Evolutionary conservation across 176 grass and related monocot genomes (phyloP).

Genomic region (Paspalum notatum): DNA sequence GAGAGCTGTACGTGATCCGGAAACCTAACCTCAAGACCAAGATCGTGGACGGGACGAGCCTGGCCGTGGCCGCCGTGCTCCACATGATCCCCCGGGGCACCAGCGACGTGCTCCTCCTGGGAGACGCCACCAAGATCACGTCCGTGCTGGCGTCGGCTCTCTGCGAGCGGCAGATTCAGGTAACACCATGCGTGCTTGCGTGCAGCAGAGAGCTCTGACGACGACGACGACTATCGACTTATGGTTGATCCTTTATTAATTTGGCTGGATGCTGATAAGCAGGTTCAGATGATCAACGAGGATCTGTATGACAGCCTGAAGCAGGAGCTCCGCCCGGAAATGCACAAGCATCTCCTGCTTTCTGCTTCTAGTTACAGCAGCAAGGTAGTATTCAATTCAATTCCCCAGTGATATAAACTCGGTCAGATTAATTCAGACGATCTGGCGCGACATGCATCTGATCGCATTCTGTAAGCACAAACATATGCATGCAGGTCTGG

Average conservation of each 20-base stretch:
- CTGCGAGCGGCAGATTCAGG: constrained; percentile 41
- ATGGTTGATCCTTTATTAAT: no score
- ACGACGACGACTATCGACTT: no score
- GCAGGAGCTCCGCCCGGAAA: constrained; percentile 36
- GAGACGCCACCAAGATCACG: constrained; percentile 46
- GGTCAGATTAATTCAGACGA: no score
- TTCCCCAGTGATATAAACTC: no score
- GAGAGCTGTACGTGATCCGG: constrained; percentile 56
- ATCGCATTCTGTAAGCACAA: no score
- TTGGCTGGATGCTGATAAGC: neutral
- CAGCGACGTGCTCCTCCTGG: constrained; percentile 54
- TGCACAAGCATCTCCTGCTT: constrained; percentile 34
- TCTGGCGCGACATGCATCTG: no score
- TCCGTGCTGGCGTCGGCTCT: constrained; percentile 40
- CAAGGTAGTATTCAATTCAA: no score
- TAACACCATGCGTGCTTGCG: no score
- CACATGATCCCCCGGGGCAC: constrained; percentile 47
- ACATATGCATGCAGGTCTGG: constrained; percentile 42
- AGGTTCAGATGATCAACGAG: constrained; percentile 53
- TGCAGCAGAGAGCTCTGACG: no score
- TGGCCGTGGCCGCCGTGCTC: constrained; percentile 54
- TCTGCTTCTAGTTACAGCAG: constrained; percentile 27
- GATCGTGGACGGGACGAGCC: constrained; percentile 68
- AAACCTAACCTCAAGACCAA: constrained; percentile 49
- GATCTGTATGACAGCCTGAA: constrained; percentile 39